Base-by-base conservation (phyloP, 1,284 basidiomycete species). In the Fistulinella cinereoalba region DNA sequence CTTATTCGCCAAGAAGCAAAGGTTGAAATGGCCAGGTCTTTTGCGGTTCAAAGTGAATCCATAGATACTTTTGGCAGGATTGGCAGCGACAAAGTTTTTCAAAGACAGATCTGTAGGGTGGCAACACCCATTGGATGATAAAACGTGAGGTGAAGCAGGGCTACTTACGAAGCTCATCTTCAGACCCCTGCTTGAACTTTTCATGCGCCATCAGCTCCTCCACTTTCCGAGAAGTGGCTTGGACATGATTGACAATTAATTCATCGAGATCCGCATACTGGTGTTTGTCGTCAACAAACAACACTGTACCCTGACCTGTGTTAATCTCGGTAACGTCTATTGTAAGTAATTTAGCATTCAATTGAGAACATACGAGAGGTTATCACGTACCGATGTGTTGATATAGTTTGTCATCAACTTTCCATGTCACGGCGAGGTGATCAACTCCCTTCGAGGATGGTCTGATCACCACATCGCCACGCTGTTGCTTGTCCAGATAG, bases 391-490 rank as follows among this genome's bases (percentile, higher is more conserved):
- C 94, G 52, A 99, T 91, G 65, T 99, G 97, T 66, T 99, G 97
- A 70, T 91, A 99, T 18, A 99, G 76, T 52, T 88, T 91, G 50
- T 97, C 91, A 57, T 97, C 96, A 10, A 99, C 95, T 71, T 99
- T 99, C 97, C 97, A 99, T 0, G 97, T 99, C 12, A 99, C 90
- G 28, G 97, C 97, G 29, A 99, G 76, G 69, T 99, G 97, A 62
- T 97, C 84, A 32, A 79, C 72, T 6, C 96, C 96, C 67, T 96
- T 95, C 3, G 95, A 98, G 25, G 93, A 97, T 0, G 97, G 97
- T 37, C 97, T 79, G 55, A 99, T 92, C 27, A 99, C 91, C 38
- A 94, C 93, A 65, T 97, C 94, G 12, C 95, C 97, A 24, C 92
- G 82, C 58, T 94, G 92, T 68, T 93, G 88, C 54, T 86, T 87